A percentile compares a stretch with the other conserved stretches of the same genome.
Conservation (phyloP, 2,329 filamentous ascomycete species). For the Botrytis aclada region DNA sequence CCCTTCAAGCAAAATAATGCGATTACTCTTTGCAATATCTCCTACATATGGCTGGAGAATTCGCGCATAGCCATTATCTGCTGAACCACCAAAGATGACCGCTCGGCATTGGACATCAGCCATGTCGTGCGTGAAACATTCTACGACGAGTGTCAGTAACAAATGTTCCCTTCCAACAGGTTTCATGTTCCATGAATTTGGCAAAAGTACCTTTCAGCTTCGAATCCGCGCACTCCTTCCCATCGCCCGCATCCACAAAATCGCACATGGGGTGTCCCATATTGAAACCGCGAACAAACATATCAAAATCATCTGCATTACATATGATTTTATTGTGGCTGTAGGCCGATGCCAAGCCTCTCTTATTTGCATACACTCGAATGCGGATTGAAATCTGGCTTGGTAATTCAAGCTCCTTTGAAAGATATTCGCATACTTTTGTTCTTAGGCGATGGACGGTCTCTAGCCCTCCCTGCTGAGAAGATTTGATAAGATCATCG, state of each 20-base stretch:
- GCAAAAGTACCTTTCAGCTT: constrained; percentile 35
- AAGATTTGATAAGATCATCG: constrained; percentile 1
- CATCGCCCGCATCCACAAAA: constrained; percentile 43
- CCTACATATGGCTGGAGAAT: constrained; percentile 38
- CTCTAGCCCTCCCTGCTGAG: not conserved
- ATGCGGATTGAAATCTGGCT: constrained; percentile 36
- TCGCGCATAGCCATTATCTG: constrained; percentile 45
- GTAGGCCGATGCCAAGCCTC: constrained; percentile 40
- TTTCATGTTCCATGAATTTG: not conserved
- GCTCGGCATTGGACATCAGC: constrained; percentile 42
- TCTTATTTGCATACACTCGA: constrained; percentile 42
- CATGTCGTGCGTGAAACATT: constrained; percentile 38
- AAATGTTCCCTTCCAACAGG: not conserved
- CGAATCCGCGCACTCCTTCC: constrained; percentile 44
- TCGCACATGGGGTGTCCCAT: constrained; percentile 41
- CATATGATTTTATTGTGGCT: constrained; percentile 33
- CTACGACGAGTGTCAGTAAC: constrained; percentile 23
- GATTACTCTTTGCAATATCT: constrained; percentile 30
- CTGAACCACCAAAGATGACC: constrained; percentile 43
- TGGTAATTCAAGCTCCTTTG: constrained; percentile 16
- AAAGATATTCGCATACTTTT: constrained; percentile 17
- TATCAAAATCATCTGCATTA: constrained; percentile 31
- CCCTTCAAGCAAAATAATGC: constrained; percentile 42
- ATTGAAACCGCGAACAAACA: constrained; percentile 42
- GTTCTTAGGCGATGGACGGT: not conserved